A percentile compares a stretch with the other conserved stretches of the same genome.
Evolutionary conservation across 2,329 filamentous ascomycete genomes (phyloP).

Genomic region (Fusarium sp.): DNA sequence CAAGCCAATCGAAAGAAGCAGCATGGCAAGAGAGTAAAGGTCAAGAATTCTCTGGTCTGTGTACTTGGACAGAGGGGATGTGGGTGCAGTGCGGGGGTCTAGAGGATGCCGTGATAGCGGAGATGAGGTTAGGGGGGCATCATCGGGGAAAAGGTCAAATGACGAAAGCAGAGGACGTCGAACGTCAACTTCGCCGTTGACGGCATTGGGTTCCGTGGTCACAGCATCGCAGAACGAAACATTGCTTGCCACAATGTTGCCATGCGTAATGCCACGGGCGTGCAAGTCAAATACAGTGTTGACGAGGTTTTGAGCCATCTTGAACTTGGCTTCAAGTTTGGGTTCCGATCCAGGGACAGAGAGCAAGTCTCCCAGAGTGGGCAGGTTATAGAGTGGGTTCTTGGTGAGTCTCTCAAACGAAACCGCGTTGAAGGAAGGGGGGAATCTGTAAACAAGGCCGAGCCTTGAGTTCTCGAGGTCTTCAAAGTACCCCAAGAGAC

Average conservation of each 20-base stretch:
- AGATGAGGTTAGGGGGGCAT: constrained; percentile 21
- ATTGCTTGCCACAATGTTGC: constrained; percentile 75
- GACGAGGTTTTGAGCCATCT: constrained; percentile 77
- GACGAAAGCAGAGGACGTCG: constrained; percentile 77
- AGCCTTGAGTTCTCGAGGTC: constrained; percentile 77
- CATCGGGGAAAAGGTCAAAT: constrained; percentile 75
- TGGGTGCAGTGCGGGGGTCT: constrained; percentile 64
- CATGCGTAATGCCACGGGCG: constrained; percentile 75
- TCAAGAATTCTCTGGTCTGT: constrained; percentile 72
- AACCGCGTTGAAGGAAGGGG: constrained; percentile 71
- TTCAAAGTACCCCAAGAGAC: constrained; percentile 78
- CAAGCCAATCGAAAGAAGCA: constrained; percentile 80
- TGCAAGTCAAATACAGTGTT: constrained; percentile 82
- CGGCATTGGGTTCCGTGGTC: constrained; percentile 55
- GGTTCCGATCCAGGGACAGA: constrained; percentile 68
- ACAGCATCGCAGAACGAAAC: constrained; percentile 72
- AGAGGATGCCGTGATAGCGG: constrained; percentile 70
- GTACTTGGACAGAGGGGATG: constrained; percentile 61
- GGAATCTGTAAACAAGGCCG: constrained; percentile 81
- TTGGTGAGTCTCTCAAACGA: constrained; percentile 64
- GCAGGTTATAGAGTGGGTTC: constrained; percentile 63
- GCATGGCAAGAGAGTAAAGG: constrained; percentile 78
- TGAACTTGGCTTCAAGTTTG: constrained; percentile 80
- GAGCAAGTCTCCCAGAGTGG: constrained; percentile 67
- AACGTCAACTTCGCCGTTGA: constrained; percentile 68